Conservation (phyloP, 148 eudicot genomes). For the Cornus florida region DNA sequence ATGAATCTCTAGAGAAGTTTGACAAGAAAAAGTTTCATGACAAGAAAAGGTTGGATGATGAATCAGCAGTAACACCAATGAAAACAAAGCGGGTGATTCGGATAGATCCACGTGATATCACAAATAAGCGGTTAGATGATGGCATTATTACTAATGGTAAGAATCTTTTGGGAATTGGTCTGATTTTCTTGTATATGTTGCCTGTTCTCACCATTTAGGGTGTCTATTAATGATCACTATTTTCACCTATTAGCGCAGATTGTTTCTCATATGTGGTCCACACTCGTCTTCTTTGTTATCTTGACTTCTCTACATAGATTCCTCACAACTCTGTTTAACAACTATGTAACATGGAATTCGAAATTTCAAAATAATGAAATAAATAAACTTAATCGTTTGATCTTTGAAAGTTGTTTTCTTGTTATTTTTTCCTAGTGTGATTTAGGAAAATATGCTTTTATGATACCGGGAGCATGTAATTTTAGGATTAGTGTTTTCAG, state of each 20-base stretch:
- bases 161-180: background rate
- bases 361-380: background rate
- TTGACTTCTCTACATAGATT: too few relatives aligned
- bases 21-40: conserved; percentile 13
- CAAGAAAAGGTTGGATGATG: conserved; percentile 16
- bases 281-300: too few relatives aligned
- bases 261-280: too few relatives aligned
- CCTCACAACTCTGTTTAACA: background rate
- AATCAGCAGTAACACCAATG: conserved; percentile 8
- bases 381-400: background rate
- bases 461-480: background rate
- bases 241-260: too few relatives aligned
- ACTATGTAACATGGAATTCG: background rate
- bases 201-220: background rate
- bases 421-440: background rate
- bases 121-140: conserved; percentile 26
- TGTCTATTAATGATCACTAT: background rate
- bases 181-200: background rate
- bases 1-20: conserved; percentile 2
- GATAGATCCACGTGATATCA: conserved; percentile 24
- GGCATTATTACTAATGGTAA: conserved; percentile 13
- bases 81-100: conserved; percentile 20
- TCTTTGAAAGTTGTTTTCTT: background rate
- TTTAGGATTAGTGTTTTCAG: background rate
- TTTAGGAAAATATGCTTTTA: background rate